phyloP scores from a whole-genome alignment of 1,284 basidiomycete species.

The Ganoderma boninense region DNA sequence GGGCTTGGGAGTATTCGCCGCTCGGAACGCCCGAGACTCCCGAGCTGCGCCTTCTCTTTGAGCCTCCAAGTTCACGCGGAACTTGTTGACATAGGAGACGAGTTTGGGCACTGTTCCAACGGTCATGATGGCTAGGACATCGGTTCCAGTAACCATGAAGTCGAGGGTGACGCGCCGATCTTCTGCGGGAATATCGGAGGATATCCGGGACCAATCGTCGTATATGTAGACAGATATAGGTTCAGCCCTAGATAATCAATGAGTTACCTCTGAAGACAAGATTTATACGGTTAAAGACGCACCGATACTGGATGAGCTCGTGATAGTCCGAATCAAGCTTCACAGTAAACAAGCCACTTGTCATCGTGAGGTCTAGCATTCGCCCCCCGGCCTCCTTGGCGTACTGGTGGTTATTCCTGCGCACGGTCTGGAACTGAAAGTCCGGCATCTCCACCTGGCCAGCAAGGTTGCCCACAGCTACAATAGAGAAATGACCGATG shows the following conservation, averaged over 20 bases:
- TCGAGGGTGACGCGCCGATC: slow-evolving; percentile 75
- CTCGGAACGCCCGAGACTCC: slow-evolving; percentile 76
- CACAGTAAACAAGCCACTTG: slow-evolving; percentile 74
- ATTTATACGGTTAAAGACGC: slow-evolving; percentile 36
- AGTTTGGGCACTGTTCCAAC: slow-evolving; percentile 80
- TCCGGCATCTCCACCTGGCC: slow-evolving; percentile 74
- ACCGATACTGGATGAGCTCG: slow-evolving; percentile 83
- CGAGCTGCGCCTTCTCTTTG: slow-evolving; percentile 79
- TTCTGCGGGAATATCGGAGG: slow-evolving; percentile 48
- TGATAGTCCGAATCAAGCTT: slow-evolving; percentile 82
- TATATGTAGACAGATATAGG: slow-evolving; percentile 79
- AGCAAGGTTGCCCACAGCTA: slow-evolving; percentile 79
- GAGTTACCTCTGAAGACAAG: background rate
- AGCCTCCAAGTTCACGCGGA: slow-evolving; percentile 73
- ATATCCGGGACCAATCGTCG: slow-evolving; percentile 82
- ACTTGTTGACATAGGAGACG: slow-evolving; percentile 75
- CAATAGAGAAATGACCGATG: slow-evolving; percentile 68
- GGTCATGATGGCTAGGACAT: slow-evolving; percentile 75
- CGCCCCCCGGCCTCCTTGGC: slow-evolving; percentile 48
- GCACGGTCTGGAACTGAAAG: slow-evolving; percentile 80
- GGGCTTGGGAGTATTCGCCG: slow-evolving; percentile 69
- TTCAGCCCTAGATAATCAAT: slow-evolving; percentile 63
- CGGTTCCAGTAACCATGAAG: slow-evolving; percentile 79
- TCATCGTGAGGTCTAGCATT: slow-evolving; percentile 80
- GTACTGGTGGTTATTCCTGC: slow-evolving; percentile 55